Evolutionary conservation across 768 basidiomycete species (phyloP).

Genomic region (Phaeolepiota aurea): DNA sequence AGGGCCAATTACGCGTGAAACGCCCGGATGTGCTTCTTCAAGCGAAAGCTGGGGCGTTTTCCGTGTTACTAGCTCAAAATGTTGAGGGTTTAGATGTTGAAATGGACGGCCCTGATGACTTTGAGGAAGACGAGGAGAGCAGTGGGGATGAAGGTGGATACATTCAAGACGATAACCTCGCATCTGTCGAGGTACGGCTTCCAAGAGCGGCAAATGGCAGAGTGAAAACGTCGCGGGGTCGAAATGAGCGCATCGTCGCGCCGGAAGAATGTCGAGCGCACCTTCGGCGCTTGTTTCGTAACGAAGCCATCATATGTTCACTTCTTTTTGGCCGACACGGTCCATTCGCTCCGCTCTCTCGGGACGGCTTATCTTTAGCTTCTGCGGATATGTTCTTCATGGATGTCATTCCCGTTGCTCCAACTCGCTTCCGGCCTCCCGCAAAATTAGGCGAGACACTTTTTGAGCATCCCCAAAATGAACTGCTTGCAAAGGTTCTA

Average conservation of each 20-base stretch:
- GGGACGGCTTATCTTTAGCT: slow-evolving; percentile 56
- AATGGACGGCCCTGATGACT: slow-evolving; percentile 36
- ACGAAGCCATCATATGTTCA: slow-evolving; percentile 75
- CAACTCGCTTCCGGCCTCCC: slow-evolving; percentile 93
- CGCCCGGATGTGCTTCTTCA: slow-evolving; percentile 72
- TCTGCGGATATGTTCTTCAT: slow-evolving; percentile 97
- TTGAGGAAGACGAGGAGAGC: slow-evolving; percentile 33
- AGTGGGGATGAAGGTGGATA: slow-evolving; percentile 15
- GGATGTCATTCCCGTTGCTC: slow-evolving; percentile 85
- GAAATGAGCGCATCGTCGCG: slow-evolving; percentile 85
- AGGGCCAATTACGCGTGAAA: slow-evolving; percentile 45
- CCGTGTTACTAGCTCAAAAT: slow-evolving; percentile 12
- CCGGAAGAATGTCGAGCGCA: slow-evolving; percentile 94
- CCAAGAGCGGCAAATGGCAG: slow-evolving; percentile 72
- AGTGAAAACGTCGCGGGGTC: slow-evolving; percentile 66
- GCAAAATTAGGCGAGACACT: slow-evolving; percentile 85
- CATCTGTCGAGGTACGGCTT: slow-evolving; percentile 22
- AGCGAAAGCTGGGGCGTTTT: slow-evolving; percentile 29
- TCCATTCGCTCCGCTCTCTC: slow-evolving; percentile 56
- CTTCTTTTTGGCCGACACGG: slow-evolving; percentile 93
- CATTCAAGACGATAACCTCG: slow-evolving; percentile 5
- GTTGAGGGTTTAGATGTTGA: slow-evolving; percentile 32
- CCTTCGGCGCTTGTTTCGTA: slow-evolving; percentile 78
- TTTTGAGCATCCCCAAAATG: slow-evolving; percentile 96
- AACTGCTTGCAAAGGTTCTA: slow-evolving; percentile 74